These are phyloP conservation scores for Neurospora intermedia DNA, from an alignment of 495 filamentous ascomycete species.

Conservation along the genomic window DNA sequence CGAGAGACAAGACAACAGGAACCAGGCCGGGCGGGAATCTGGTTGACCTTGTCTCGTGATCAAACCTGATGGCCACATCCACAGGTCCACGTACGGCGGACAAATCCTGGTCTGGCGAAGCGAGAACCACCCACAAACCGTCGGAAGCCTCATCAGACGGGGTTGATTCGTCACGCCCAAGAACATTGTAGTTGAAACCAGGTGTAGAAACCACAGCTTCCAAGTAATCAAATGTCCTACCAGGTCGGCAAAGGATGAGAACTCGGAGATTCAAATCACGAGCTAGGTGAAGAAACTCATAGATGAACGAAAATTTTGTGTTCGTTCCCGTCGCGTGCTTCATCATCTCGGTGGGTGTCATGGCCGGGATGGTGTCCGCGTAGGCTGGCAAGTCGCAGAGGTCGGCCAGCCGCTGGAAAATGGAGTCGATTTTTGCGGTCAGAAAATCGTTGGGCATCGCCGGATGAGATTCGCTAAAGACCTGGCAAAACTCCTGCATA, in stretches of 20 bases:
- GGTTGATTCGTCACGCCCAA: constrained; percentile 4
- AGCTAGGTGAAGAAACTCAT: constrained; percentile 28
- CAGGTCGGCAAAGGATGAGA: constrained; percentile 30
- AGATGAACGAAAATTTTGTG: constrained; percentile 35
- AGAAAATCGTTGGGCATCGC: constrained; percentile 15
- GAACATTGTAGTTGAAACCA: constrained; percentile 13
- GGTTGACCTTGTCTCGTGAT: constrained; percentile 24
- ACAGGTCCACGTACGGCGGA: constrained; percentile 5
- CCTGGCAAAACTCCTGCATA: constrained; percentile 23
- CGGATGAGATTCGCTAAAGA: constrained; percentile 12
- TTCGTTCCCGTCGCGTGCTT: constrained; percentile 32
- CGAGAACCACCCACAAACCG: constrained; percentile 12
- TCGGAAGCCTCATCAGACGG: neutral
- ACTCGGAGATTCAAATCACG: constrained; percentile 24
- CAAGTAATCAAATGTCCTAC: constrained; percentile 27
- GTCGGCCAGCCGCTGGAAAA: constrained; percentile 28
- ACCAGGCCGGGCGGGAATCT: constrained; percentile 7
- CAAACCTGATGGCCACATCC: constrained; percentile 33
- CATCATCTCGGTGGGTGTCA: constrained; percentile 20
- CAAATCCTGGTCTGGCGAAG: constrained; percentile 11
- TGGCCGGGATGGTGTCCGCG: constrained; percentile 17
- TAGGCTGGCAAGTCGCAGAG: constrained; percentile 35
- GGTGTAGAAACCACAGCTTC: constrained; percentile 21
- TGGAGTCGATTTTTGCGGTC: constrained; percentile 23
- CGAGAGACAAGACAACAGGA: constrained; percentile 23